Conservation (phyloP, 2,329 filamentous ascomycete genomes). For the Botryotinia narcissicola region DNA sequence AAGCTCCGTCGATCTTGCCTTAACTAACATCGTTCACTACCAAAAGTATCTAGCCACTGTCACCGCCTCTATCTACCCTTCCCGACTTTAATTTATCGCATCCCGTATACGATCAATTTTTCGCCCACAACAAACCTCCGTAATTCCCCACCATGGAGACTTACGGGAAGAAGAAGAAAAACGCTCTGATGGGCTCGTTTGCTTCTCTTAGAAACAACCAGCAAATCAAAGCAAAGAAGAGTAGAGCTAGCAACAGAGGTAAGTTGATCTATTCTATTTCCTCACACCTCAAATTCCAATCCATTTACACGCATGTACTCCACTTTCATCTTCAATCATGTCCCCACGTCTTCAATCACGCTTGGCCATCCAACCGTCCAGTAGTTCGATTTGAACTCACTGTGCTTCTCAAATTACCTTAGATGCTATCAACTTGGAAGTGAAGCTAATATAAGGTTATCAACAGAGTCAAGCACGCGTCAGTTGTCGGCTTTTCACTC, state of each 20-base stretch:
- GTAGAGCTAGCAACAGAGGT: neutral
- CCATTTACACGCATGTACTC: neutral
- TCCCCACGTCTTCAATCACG: neutral
- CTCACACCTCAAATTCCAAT: constrained; percentile 13
- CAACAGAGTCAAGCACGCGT: neutral
- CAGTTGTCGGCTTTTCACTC: neutral
- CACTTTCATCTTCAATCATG: neutral
- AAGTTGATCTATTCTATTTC: neutral
- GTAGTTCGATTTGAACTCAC: no score
- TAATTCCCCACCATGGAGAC: constrained; percentile 24
- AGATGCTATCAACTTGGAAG: neutral
- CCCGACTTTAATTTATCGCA: neutral
- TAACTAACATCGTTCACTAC: neutral
- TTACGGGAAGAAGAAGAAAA: constrained; percentile 31
- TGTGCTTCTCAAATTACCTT: neutral
- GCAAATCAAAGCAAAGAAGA: constrained; percentile 17
- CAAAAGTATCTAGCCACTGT: neutral
- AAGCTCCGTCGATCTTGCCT: neutral
- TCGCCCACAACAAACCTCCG: neutral
- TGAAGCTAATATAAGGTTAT: neutral
- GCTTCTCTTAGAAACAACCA: constrained; percentile 24
- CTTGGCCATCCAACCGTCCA: neutral
- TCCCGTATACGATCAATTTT: neutral
- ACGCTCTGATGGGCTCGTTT: constrained; percentile 28
- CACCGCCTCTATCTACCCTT: neutral